Base-by-base conservation (phyloP, 1,284 basidiomycete species). In the Psilocybe mexicana region DNA sequence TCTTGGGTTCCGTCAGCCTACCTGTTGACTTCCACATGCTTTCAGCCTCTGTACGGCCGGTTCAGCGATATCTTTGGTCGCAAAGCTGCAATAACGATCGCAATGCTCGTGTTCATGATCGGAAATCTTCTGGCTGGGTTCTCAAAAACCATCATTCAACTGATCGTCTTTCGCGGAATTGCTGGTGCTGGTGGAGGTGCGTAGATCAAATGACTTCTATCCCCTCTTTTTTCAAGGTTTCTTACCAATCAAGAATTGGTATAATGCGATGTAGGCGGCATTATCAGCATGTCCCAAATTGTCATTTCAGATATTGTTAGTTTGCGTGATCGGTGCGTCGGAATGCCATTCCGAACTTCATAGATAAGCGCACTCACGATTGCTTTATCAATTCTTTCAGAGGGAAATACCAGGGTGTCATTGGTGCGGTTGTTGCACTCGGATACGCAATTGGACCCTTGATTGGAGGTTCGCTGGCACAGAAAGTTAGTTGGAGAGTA, bases 61-160 rank as follows among this genome's bases (percentile, higher is more conserved):
- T 82, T 90, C 75, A 86, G 76, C 49, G 90, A 93, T 63, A 90
- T 89, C 36, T 92, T 91, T 63, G 91, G 90, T 14, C 77, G 91
- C 30, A 92, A 93, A 67, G 71, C 74, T 18, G 82, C 84, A 0
- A 74, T 92, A 43, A 79, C 84, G 43, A 70, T 81, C 6, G 80
- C 81, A 3, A 83, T 90, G 77, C 67, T 72, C 10, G 74, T 90
- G 43, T 87, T 86, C 69, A 81, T 88, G 72, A 68, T 89, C 40
- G 83, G 86, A 55, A 82, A 84, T 63, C 70, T 89, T 24, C 72
- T 79, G 23, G 79, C 84, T 7, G 85, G 85, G 0, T 81, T 88
- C 63, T 81, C 85, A 2, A 79, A 78, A 65, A 83, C 75, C 0
- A 88, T 93, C 65, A 74, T 85, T 1, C 80, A 90, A 64, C 74